Base-by-base conservation (phyloP, 768 basidiomycete genomes). In the Mrakia gelida region DNA sequence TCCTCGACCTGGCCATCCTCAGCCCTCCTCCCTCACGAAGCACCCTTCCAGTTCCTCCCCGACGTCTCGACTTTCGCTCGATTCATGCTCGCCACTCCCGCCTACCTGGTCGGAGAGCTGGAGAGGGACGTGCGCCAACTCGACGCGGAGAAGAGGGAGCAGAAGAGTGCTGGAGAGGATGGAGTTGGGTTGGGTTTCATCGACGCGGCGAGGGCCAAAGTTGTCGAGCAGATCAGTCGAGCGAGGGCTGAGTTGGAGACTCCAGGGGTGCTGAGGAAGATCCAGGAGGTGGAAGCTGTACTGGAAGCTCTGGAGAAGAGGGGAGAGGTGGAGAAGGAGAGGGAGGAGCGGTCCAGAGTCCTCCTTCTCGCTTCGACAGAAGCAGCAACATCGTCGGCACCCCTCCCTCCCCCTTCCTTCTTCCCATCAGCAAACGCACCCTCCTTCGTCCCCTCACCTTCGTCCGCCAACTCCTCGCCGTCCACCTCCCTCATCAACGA, bases 1-100 rank as follows among this genome's bases (percentile, higher is more conserved):
- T 95, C 96, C 2, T 82, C 86, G 23, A 93, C 94, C 3, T 99
- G 95, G 95, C 96, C 94, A 2, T 96, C 94, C 1, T 94, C 96
- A 79, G 88, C 95, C 2, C 86, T 97, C 43, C 91, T 93, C 21
- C 92, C 94, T 28, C 93, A 95, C 80, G 91, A 95, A 82, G 93
- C 94, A 0, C 96, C 97, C 10, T 98, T 95, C 86, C 89, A 97
- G 83, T 98, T 99, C 86, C 87, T 96, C 30, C 97, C 95, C 0
- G 94, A 98, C 82, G 92, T 97, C 59, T 90, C 90, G 80, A 86
- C 86, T 56, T 97, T 92, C 84, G 88, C 95, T 28, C 94, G 93
- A 82, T 97, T 98, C 86, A 97, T 98, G 95, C 90, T 98, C 34
- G 94, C 94, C 28, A 94, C 95, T 0, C 94, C 96, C 0, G 87